Evolutionary conservation across 768 basidiomycete species (phyloP).

Genomic region (Russula sp.): DNA sequence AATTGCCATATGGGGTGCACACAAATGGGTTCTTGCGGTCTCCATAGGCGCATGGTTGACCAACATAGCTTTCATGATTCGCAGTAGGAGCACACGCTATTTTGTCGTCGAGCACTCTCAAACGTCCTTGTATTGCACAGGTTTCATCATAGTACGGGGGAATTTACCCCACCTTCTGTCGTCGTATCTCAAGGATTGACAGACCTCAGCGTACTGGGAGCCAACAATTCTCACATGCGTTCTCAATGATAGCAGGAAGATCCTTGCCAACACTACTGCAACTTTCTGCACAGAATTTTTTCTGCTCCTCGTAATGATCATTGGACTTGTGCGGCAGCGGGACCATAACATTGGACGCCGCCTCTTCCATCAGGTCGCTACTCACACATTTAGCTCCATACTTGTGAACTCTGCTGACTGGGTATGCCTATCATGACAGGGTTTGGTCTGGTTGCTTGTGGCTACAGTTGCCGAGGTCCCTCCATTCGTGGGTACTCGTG

Average conservation of each 20-base stretch:
- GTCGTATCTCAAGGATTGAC: background rate
- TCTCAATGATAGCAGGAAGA: background rate
- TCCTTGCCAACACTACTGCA: background rate
- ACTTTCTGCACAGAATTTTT: conserved; percentile 12
- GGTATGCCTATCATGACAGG: background rate
- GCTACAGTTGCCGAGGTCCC: conserved; percentile 15
- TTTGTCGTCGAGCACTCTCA: background rate
- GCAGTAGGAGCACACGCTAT: conserved; percentile 2
- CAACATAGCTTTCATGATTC: conserved; percentile 15
- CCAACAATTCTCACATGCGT: background rate
- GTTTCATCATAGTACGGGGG: conserved; percentile 1
- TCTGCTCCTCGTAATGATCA: conserved; percentile 7
- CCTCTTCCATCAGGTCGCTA: conserved; percentile 16
- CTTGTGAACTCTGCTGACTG: background rate
- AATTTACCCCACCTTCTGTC: background rate
- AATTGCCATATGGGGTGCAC: conserved; percentile 12
- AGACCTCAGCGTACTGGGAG: background rate
- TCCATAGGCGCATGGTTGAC: conserved; percentile 5
- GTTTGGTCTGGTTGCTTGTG: conserved; percentile 15
- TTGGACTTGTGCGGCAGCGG: conserved; percentile 17
- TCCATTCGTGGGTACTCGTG: conserved; percentile 5
- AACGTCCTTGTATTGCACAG: background rate
- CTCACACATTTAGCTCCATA: background rate
- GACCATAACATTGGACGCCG: conserved; percentile 16
- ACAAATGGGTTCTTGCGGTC: background rate